Conservation (phyloP, 331 rosid genomes). For the Pyracantha coccinea region DNA sequence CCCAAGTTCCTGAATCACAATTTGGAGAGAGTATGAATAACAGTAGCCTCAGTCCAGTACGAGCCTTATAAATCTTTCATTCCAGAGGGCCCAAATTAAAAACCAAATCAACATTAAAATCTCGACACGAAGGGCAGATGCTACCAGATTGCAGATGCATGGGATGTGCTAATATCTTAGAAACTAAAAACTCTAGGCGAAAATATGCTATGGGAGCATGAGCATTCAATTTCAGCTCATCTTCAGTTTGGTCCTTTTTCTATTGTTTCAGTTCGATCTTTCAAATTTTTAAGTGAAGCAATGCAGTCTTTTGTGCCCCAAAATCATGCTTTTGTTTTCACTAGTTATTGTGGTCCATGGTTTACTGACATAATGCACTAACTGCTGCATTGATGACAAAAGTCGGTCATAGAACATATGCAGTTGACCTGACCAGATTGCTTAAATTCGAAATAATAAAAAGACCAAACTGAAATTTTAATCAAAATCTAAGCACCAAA, state of each 20-base stretch:
- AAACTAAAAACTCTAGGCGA: background rate
- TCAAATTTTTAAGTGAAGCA: background rate
- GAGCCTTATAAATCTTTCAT: background rate
- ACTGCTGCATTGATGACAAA: background rate
- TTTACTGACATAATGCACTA: background rate
- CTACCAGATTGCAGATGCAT: background rate
- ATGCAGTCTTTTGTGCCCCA: background rate
- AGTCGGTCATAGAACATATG: background rate
- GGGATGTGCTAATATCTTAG: background rate
- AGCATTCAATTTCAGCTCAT: background rate
- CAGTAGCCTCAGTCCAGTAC: background rate
- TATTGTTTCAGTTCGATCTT: background rate
- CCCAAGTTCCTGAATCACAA: conserved; percentile 70
- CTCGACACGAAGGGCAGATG: background rate
- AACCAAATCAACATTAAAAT: background rate
- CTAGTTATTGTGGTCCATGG: background rate
- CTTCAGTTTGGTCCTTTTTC: background rate
- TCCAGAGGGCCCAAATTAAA: background rate
- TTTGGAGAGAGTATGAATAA: background rate
- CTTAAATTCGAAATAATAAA: background rate
- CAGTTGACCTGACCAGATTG: background rate
- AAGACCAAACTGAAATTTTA: background rate
- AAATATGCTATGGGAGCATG: background rate
- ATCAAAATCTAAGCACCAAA: background rate
- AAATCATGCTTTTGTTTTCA: background rate